phyloP scores from a whole-genome alignment of 805 yeast genomes.

The Saturnispora diversa region DNA sequence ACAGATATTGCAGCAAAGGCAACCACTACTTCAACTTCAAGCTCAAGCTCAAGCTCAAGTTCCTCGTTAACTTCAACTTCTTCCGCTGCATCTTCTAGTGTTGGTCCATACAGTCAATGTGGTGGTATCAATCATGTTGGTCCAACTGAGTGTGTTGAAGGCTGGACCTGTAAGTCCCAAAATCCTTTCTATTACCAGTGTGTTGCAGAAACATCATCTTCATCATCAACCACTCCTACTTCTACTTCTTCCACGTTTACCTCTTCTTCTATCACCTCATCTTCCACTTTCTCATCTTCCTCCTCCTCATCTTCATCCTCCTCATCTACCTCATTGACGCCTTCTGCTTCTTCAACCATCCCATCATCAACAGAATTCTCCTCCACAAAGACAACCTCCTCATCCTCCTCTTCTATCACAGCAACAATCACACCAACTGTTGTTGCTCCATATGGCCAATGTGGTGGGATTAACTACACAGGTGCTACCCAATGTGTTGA shows the following conservation, averaged over 20 bases:
- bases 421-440: slow-evolving; percentile 10
- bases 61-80: not conserved
- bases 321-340: not conserved
- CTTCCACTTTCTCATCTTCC: not conserved
- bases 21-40: slow-evolving; percentile 4
- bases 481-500: slow-evolving; percentile 20
- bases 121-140: slow-evolving; percentile 18
- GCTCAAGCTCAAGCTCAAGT: not conserved
- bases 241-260: slow-evolving; percentile 4
- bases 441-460: slow-evolving; percentile 17
- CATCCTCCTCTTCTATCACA: not conserved
- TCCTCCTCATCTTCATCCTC: not conserved
- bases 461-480: slow-evolving; percentile 21
- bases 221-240: slow-evolving; percentile 4
- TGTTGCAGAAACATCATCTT: slow-evolving; percentile 11
- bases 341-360: not conserved
- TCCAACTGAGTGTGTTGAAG: slow-evolving; percentile 17
- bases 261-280: slow-evolving; percentile 1
- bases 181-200: slow-evolving; percentile 22
- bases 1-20: not conserved
- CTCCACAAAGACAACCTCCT: slow-evolving; percentile 1
- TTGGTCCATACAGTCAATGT: slow-evolving; percentile 16
- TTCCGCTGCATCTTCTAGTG: slow-evolving; percentile 8
- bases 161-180: slow-evolving; percentile 18
- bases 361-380: not conserved